Evolutionary conservation across 2,329 filamentous ascomycete genomes (phyloP), one percentile per base, ranked within the genome.

Genomic region (Cryoendolithus antarcticus): DNA sequence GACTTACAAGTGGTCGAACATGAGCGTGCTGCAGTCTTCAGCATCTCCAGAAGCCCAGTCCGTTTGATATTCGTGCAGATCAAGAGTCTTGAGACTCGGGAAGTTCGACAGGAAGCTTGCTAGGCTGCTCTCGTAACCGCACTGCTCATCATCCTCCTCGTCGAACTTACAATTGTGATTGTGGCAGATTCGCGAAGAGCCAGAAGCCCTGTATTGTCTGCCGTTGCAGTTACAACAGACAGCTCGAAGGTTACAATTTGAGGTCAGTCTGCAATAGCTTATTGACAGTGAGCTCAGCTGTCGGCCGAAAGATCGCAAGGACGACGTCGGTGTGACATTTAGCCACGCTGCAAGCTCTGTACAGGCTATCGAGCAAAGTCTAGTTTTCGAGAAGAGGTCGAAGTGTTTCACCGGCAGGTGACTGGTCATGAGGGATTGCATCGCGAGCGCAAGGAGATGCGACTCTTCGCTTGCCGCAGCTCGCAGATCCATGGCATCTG

Each of bases 71-170:
- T 35, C 13, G 34, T 28, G 34, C 6, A 35, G 13, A 19, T 35
- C 11, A 7, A 35, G 34, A 9, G 11, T 28, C 8, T 11, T 28
- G 10, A 35, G 34, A 21, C 11, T 35, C 4, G 34, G 13, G 34
- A 35, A 35, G n/a, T 13, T 7, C 12, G 13, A 3, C 7, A 35
- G 6, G 21, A 35, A 21, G 11, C 11, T 21, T 6, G 6, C 34
- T 11, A 35, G 34, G n/a, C 34, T 35, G 34, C n/a, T 19, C 12
- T 35, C 34, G 34, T 11, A 21, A 3, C 10, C 11, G n/a, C 34
- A 35, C 4, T 35, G 9, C 34, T 9, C 9, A 19, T 35, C 34
- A 11, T 35, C 34, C 8, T 35, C 34, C n/a, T 35, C 34, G 34
- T 9, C n/a, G 21, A 35, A 35, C 8, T 11, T 9, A 10, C 9